Percentiles rank a stretch among this genome's conserved stretches.
Conservation (phyloP, 306 rosid species). For the Sechiopsis laciniata region DNA sequence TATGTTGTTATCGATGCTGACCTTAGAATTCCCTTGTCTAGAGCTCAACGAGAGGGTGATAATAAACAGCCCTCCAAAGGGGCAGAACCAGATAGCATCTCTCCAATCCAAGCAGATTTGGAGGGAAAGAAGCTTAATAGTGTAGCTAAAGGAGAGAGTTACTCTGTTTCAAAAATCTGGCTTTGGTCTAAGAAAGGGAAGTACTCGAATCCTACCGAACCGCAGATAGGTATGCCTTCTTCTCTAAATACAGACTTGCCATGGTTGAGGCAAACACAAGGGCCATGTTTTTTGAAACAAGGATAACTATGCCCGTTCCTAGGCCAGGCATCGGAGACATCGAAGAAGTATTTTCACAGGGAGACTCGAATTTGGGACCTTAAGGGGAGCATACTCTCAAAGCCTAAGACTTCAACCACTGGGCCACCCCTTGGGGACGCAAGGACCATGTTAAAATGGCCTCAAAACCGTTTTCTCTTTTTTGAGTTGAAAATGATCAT, state of each 20-base stretch:
- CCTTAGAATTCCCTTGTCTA: slow-evolving; percentile 56
- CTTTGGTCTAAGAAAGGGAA: slow-evolving; percentile 85
- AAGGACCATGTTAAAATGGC: slow-evolving; percentile 47
- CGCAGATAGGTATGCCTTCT: slow-evolving; percentile 57
- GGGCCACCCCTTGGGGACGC: too few relatives aligned
- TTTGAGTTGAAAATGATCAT: slow-evolving; percentile 29
- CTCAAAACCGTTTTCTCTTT: slow-evolving; percentile 23
- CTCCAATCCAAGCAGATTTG: slow-evolving; percentile 32
- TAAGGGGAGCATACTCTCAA: too few relatives aligned
- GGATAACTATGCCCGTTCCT: too few relatives aligned
- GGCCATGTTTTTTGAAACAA: too few relatives aligned
- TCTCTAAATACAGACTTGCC: slow-evolving; percentile 58
- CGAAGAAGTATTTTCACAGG: too few relatives aligned
- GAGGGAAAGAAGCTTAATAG: slow-evolving; percentile 74
- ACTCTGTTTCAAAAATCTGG: slow-evolving; percentile 95
- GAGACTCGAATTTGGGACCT: too few relatives aligned
- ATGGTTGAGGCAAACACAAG: slow-evolving; percentile 55
- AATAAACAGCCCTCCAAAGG: slow-evolving; percentile 29
- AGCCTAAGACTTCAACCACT: too few relatives aligned
- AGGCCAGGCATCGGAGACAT: too few relatives aligned
- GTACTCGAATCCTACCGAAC: slow-evolving; percentile 45
- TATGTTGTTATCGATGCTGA: slow-evolving; percentile 70
- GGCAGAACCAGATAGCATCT: slow-evolving; percentile 35
- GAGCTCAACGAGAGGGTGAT: slow-evolving; percentile 33
- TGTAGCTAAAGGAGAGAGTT: slow-evolving; percentile 88